phyloP scores from a whole-genome alignment of 1,284 basidiomycete species.

The Cutaneotrichosporon curvatum region DNA sequence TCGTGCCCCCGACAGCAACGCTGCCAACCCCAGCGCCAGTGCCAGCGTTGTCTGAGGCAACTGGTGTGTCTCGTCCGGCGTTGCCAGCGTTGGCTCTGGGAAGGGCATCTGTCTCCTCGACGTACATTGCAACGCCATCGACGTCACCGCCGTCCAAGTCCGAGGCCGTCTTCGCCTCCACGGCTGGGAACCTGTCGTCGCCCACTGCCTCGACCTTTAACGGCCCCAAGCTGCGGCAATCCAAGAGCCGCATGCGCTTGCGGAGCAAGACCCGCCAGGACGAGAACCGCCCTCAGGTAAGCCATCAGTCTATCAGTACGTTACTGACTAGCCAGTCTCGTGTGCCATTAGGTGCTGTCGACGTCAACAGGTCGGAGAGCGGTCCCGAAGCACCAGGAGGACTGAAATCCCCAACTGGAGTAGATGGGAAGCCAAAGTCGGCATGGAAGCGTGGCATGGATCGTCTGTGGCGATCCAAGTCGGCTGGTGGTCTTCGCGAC shows the following conservation, averaged over 20 bases:
- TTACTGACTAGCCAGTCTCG: too few relatives aligned
- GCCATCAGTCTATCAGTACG: too few relatives aligned
- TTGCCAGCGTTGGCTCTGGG: too few relatives aligned
- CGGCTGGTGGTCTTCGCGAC: slow-evolving; percentile 29
- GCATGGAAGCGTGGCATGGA: slow-evolving; percentile 39
- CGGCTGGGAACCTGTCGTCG: neutral
- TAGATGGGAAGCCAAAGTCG: slow-evolving; percentile 14
- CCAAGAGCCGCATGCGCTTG: slow-evolving; percentile 4
- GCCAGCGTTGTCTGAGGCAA: neutral
- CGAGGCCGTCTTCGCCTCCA: neutral
- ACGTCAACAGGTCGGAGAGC: too few relatives aligned
- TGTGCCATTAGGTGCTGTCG: too few relatives aligned
- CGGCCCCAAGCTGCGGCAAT: slow-evolving; percentile 1
- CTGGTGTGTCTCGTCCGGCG: too few relatives aligned
- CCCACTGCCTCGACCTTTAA: neutral
- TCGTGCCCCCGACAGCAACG: neutral
- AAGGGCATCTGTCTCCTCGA: too few relatives aligned
- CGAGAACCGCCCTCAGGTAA: neutral
- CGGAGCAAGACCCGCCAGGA: neutral
- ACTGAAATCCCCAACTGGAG: too few relatives aligned
- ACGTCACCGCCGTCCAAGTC: neutral
- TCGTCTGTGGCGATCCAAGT: slow-evolving; percentile 40
- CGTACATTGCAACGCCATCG: too few relatives aligned
- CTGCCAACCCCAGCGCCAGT: neutral
- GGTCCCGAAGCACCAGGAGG: too few relatives aligned